Base-by-base conservation (phyloP, 2,329 filamentous ascomycete species). In the Penicillium vulpinum region DNA sequence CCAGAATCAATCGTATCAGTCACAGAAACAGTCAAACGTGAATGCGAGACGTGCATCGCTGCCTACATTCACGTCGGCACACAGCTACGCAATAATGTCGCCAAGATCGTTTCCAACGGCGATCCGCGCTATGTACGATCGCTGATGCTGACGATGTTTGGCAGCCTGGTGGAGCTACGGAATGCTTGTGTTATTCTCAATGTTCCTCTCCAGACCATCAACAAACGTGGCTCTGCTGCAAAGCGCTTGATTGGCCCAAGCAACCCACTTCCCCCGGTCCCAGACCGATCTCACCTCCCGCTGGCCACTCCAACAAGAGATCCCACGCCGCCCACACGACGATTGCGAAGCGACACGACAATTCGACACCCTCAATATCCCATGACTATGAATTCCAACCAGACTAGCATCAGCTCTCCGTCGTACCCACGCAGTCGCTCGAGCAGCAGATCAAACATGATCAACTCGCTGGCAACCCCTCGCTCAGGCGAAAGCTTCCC, bases 401-500 rank as follows among this genome's bases (percentile, higher is more conserved):
- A 70, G 39, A 60, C 60, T 51, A 59, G 67, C 28, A 62, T 64
- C 53, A 65, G 59, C 48, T 73, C 73, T 24, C 68, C 74, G 7
- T 66, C 73, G 11, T 70, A 67, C 46, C 63, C 68, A 39, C 71
- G 76, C 45, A 79, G 76, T 57, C 72, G 77, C 44, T 79, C 76
- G 21, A 81, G 78, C 49, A 84, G 83, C 63, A 77, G 82, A 44
- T 81, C 80, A 11, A 84, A 82, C 64, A 71, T 81, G 72, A 78
- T 81, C 55, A 77, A 79, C 9, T 72, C 82, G 72, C 54, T 85
- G 77, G 61, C 76, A 5, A 95, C 91, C 0, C 91, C 91, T 44
- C 86, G 90, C 24, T 95, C 91, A 8, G 89, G 88, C 41, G 91
- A 96, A 67, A 91, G 90, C 0, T 95, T 94, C 70, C 82, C 78